These are phyloP conservation scores for Penicillium sp. DNA, from an alignment of 2,329 filamentous ascomycete genomes.

Conservation along the genomic window DNA sequence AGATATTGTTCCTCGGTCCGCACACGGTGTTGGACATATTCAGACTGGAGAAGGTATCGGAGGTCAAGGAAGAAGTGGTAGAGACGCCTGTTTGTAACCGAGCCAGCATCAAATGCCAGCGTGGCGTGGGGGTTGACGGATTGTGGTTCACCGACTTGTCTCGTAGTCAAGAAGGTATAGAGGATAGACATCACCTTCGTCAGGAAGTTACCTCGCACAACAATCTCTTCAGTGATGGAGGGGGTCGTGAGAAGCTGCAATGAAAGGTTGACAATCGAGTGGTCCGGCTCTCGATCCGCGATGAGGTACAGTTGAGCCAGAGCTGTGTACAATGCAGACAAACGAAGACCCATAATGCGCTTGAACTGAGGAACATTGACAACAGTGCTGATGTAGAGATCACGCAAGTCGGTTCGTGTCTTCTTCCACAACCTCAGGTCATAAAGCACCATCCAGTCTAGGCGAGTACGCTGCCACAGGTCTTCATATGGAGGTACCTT, in stretches of 20 bases:
- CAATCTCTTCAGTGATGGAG: constrained; percentile 92
- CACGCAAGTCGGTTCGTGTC: constrained; percentile 80
- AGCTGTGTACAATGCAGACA: constrained; percentile 90
- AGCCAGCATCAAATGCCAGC: constrained; percentile 88
- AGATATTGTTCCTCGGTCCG: constrained; percentile 82
- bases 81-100: constrained; percentile 90
- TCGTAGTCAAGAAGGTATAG: constrained; percentile 93
- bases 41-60: constrained; percentile 83
- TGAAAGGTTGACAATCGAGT: constrained; percentile 97
- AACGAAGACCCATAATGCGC: constrained; percentile 84
- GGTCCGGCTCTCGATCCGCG: constrained; percentile 91
- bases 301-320: constrained; percentile 93
- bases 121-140: constrained; percentile 83
- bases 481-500: constrained; percentile 75
- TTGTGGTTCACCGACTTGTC: constrained; percentile 91
- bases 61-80: constrained; percentile 98
- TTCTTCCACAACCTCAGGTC: constrained; percentile 97
- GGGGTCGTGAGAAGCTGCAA: constrained; percentile 95
- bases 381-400: constrained; percentile 94
- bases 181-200: constrained; percentile 94
- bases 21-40: constrained; percentile 81
- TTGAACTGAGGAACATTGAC: constrained; percentile 97
- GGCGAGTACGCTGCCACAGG: constrained; percentile 79
- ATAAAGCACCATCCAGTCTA: constrained; percentile 94
- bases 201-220: constrained; percentile 91